phyloP scores from a whole-genome alignment of 495 filamentous ascomycete genomes.

The Haplographium delicatum region DNA sequence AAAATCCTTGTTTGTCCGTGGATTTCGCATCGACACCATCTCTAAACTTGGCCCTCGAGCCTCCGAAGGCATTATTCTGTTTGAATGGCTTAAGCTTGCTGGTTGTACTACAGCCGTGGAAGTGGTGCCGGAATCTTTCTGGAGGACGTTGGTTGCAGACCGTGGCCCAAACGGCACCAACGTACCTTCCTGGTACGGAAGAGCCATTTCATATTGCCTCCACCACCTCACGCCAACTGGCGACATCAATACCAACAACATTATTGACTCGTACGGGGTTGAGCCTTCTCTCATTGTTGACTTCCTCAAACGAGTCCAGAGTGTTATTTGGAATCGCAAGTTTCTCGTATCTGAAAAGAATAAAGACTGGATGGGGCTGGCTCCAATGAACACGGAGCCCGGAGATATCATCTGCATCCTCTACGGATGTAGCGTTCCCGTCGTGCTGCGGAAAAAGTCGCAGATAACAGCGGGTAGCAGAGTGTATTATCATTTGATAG shows the following conservation, averaged over 20 bases:
- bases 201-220: background rate
- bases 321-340: constrained; percentile 12
- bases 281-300: constrained; percentile 5
- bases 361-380: background rate
- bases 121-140: constrained; percentile 20
- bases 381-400: background rate
- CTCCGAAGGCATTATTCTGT: constrained; percentile 6
- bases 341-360: background rate
- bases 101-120: background rate
- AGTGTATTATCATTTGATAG: background rate
- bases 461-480: background rate
- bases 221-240: constrained; percentile 1
- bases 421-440: background rate
- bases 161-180: constrained; percentile 14
- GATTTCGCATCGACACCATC: constrained; percentile 1
- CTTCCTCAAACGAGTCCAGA: constrained; percentile 11
- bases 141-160: constrained; percentile 24
- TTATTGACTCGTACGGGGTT: background rate
- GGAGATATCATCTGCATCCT: background rate
- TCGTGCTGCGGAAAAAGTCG: background rate
- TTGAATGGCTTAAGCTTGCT: constrained; percentile 5
- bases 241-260: constrained; percentile 10
- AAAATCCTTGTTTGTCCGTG: background rate
- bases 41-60: background rate
- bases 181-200: constrained; percentile 5